A percentile compares a stretch with the other conserved stretches of the same genome.
phyloP scores from a whole-genome alignment of 768 basidiomycete genomes.

The Lentinus brumalis region DNA sequence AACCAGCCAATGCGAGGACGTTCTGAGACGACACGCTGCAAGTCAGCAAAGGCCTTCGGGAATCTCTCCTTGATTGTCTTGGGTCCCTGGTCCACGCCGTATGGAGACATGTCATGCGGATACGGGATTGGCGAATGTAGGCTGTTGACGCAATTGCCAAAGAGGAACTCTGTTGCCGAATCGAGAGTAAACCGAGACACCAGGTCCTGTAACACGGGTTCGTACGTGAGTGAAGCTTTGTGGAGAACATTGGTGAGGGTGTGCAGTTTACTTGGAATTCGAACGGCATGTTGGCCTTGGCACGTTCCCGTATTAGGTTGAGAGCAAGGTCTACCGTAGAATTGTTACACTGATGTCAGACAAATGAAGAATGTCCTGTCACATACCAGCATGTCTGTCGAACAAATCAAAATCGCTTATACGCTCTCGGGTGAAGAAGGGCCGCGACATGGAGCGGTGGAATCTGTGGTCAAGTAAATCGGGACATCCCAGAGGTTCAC shows the following conservation, averaged over 20 bases:
- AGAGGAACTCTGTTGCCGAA: conserved; percentile 58
- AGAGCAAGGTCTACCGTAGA: conserved; percentile 8
- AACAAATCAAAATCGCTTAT: conserved; percentile 65
- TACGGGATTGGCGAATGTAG: conserved; percentile 40
- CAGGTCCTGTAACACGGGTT: conserved; percentile 34
- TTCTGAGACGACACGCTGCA: conserved; percentile 34
- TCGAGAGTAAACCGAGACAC: conserved; percentile 53
- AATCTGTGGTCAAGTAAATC: conserved; percentile 36
- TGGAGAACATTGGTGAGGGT: conserved; percentile 27
- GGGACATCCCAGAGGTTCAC: not conserved
- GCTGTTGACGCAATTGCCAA: conserved; percentile 44
- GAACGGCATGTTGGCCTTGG: conserved; percentile 38
- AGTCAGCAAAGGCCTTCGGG: conserved; percentile 40
- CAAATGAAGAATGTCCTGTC: conserved; percentile 11
- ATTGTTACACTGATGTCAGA: not conserved
- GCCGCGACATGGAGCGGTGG: conserved; percentile 64
- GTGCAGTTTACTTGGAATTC: conserved; percentile 41
- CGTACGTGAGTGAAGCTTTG: not conserved
- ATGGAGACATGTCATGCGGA: conserved; percentile 28
- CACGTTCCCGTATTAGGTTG: conserved; percentile 36
- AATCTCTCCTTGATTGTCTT: conserved; percentile 31
- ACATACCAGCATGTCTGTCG: conserved; percentile 50
- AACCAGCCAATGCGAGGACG: conserved; percentile 41
- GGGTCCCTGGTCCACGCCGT: not conserved
- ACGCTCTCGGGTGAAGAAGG: conserved; percentile 62